These are phyloP conservation scores for Colletotrichum sp. DNA, from an alignment of 2,329 filamentous ascomycete genomes.

Conservation along the genomic window DNA sequence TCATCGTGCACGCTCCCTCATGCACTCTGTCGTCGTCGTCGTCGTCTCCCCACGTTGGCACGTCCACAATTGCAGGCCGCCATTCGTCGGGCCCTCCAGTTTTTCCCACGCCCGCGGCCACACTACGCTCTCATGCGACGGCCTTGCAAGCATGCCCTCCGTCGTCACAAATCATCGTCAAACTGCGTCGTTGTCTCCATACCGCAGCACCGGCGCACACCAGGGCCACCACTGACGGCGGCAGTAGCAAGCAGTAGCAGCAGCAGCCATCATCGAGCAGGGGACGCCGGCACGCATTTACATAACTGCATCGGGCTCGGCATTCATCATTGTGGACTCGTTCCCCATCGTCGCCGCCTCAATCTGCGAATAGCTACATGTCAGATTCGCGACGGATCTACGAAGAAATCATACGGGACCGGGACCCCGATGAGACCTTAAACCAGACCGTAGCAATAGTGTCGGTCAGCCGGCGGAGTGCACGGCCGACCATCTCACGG, in stretches of 20 bases:
- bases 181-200: neutral
- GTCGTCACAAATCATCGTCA: neutral
- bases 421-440: neutral
- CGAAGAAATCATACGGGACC: neutral
- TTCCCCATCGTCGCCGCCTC: slow-evolving; percentile 2
- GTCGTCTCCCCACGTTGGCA: neutral
- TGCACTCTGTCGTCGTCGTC: neutral
- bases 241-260: neutral
- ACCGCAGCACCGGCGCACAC: neutral
- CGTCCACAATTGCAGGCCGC: neutral
- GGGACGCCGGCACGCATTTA: neutral
- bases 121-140: neutral
- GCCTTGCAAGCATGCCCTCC: neutral
- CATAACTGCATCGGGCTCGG: slow-evolving; percentile 14
- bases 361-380: slow-evolving; percentile 15
- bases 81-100: neutral
- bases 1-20: neutral
- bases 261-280: neutral
- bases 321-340: slow-evolving; percentile 19
- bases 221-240: neutral
- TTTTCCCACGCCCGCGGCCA: neutral
- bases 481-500: slow-evolving; percentile 14
- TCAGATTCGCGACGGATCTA: neutral
- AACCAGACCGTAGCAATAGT: neutral
- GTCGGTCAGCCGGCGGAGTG: slow-evolving; percentile 19